phyloP scores from a whole-genome alignment of 768 basidiomycete genomes.

The Candolleomyces efflorescens region DNA sequence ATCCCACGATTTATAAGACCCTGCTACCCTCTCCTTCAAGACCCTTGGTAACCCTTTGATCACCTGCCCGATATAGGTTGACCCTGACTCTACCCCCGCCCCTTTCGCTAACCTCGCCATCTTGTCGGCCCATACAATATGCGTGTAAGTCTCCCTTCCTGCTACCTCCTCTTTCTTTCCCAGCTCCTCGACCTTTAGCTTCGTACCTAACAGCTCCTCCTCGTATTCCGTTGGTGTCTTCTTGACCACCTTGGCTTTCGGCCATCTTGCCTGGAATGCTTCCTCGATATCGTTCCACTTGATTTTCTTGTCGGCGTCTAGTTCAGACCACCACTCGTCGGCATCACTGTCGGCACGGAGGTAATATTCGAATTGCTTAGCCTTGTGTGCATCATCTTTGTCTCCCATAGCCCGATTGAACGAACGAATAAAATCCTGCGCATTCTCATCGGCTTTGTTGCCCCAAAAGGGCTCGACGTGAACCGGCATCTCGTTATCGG shows the following conservation, averaged over 20 bases:
- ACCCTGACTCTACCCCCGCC: background rate
- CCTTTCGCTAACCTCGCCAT: background rate
- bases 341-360: background rate
- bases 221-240: conserved; percentile 4
- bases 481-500: conserved; percentile 20
- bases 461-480: background rate
- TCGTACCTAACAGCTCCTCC: conserved; percentile 22
- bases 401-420: background rate
- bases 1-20: background rate
- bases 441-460: background rate
- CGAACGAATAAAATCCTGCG: background rate
- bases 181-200: background rate
- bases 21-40: background rate
- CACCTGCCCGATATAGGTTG: background rate
- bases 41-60: background rate
- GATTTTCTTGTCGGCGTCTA: background rate
- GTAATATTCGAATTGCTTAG: background rate
- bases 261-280: background rate
- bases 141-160: background rate
- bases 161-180: background rate
- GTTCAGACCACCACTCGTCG: background rate
- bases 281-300: background rate
- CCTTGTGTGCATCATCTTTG: background rate
- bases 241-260: background rate
- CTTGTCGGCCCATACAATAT: background rate